A percentile compares a stretch with the other conserved stretches of the same genome.
These are phyloP conservation scores for Tylopilus balloui DNA, from an alignment of 768 basidiomycete species.

Conservation along the genomic window DNA sequence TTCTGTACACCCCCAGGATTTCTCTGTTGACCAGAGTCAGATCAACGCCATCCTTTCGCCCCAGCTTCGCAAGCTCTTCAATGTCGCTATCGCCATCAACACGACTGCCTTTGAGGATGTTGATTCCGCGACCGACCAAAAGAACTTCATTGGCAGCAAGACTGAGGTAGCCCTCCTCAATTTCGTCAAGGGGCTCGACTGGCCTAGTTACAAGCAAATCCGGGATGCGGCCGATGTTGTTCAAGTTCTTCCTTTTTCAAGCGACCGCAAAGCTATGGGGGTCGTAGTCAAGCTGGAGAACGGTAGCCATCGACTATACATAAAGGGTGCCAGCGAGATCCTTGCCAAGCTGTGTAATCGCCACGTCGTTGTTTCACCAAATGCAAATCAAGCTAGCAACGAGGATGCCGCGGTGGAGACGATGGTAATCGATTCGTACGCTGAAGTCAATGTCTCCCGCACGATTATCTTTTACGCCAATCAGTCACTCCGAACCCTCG, in stretches of 20 bases:
- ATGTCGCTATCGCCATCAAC: constrained; percentile 84
- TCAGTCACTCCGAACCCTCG: constrained; percentile 91
- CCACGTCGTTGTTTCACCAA: constrained; percentile 63
- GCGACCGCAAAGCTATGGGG: constrained; percentile 92
- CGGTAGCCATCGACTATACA: constrained; percentile 61
- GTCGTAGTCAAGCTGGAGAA: constrained; percentile 63
- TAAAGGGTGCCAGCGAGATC: constrained; percentile 96
- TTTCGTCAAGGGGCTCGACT: constrained; percentile 77
- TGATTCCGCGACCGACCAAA: constrained; percentile 54
- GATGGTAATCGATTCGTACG: constrained; percentile 56
- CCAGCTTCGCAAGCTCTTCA: constrained; percentile 62
- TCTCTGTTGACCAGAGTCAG: constrained; percentile 76
- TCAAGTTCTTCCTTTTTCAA: constrained; percentile 93
- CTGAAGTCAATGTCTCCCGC: constrained; percentile 77
- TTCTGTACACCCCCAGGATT: constrained; percentile 58
- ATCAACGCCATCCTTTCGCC: constrained; percentile 63
- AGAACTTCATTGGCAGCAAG: constrained; percentile 83
- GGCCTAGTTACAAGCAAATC: constrained; percentile 65
- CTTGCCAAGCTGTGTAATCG: constrained; percentile 68
- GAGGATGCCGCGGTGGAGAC: constrained; percentile 45
- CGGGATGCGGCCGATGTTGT: constrained; percentile 59
- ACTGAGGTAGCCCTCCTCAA: constrained; percentile 89
- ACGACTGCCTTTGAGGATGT: constrained; percentile 91
- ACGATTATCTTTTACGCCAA: constrained; percentile 99
- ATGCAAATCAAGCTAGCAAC: constrained; percentile 12